phyloP scores from a whole-genome alignment of 148 eudicot species.

The Amaranthus cruentus region DNA sequence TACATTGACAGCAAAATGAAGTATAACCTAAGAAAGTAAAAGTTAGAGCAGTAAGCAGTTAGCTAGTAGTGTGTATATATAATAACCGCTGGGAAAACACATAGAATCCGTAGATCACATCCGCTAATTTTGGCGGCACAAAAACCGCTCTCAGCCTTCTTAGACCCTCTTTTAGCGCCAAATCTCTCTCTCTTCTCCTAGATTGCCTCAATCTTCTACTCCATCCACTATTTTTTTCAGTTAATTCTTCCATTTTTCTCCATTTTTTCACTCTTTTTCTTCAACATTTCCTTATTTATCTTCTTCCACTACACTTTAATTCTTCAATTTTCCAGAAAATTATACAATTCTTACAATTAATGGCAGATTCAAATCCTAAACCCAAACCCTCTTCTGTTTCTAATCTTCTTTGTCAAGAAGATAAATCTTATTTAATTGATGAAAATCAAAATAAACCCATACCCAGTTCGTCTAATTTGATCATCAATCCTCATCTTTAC shows the following conservation, averaged over 20 bases:
- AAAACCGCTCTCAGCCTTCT: constrained; percentile 25
- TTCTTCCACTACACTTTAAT: not conserved
- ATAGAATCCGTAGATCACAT: constrained; percentile 3
- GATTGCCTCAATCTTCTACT: constrained; percentile 16
- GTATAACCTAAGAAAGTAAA: too few species aligned
- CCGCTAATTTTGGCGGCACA: constrained; percentile 35
- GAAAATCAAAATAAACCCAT: not conserved
- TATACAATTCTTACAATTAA: not conserved
- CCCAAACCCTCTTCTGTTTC: constrained; percentile 6
- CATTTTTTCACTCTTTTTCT: not conserved
- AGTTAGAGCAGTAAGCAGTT: not conserved
- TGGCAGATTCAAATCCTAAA: constrained; percentile 1
- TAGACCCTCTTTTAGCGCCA: constrained; percentile 14
- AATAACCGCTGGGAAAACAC: constrained; percentile 5
- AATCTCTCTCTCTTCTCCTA: constrained; percentile 2
- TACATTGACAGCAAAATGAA: too few species aligned
- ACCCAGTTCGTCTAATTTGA: constrained; percentile 5
- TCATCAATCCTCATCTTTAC: too few species aligned
- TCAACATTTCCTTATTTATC: not conserved
- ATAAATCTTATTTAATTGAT: constrained; percentile 28
- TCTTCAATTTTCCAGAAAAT: not conserved
- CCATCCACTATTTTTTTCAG: constrained; percentile 3
- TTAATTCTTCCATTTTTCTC: not conserved
- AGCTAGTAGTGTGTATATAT: not conserved
- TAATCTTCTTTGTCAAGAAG: constrained; percentile 38